Conservation (phyloP, 495 filamentous ascomycete genomes). For the Podospora pseudopauciseta region DNA sequence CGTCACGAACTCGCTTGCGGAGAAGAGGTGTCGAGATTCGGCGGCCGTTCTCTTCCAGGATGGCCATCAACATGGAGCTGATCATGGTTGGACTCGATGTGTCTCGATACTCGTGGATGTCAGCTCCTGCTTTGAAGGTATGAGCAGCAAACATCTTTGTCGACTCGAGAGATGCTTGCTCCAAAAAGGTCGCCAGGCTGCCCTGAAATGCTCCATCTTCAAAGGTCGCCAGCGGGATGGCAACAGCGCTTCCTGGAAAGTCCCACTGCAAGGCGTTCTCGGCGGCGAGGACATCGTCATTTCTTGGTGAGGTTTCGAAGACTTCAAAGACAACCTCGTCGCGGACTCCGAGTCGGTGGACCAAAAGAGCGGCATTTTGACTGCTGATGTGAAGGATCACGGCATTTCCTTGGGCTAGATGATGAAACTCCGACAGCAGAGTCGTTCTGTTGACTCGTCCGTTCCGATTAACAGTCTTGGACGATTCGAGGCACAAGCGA, state of each 20-base stretch:
- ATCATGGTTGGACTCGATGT: slow-evolving; percentile 53
- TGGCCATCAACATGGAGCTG: slow-evolving; percentile 52
- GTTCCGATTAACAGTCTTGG: slow-evolving; percentile 30
- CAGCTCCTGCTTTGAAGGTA: slow-evolving; percentile 46
- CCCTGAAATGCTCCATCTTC: slow-evolving; percentile 44
- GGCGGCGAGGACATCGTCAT: slow-evolving; percentile 42
- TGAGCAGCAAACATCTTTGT: slow-evolving; percentile 50
- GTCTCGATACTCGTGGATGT: slow-evolving; percentile 51
- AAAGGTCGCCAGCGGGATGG: slow-evolving; percentile 44
- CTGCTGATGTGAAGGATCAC: slow-evolving; percentile 48
- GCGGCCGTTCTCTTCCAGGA: slow-evolving; percentile 53
- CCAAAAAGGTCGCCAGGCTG: slow-evolving; percentile 51
- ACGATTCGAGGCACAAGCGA: slow-evolving; percentile 32
- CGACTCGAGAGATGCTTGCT: slow-evolving; percentile 54
- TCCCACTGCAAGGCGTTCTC: slow-evolving; percentile 38
- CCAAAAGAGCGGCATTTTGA: slow-evolving; percentile 56
- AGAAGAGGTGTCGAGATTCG: slow-evolving; percentile 32
- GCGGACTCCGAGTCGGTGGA: slow-evolving; percentile 34
- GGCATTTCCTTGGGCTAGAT: slow-evolving; percentile 27
- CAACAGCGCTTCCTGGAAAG: slow-evolving; percentile 39
- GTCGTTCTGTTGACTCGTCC: slow-evolving; percentile 37
- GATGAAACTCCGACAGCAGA: slow-evolving; percentile 34
- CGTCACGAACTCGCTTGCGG: slow-evolving; percentile 58
- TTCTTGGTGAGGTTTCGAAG: slow-evolving; percentile 53
- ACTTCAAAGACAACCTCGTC: slow-evolving; percentile 44